Percentiles rank a stretch among this genome's conserved stretches.
Evolutionary conservation across 306 rosid species (phyloP).

Genomic region (Geum urbanum): DNA sequence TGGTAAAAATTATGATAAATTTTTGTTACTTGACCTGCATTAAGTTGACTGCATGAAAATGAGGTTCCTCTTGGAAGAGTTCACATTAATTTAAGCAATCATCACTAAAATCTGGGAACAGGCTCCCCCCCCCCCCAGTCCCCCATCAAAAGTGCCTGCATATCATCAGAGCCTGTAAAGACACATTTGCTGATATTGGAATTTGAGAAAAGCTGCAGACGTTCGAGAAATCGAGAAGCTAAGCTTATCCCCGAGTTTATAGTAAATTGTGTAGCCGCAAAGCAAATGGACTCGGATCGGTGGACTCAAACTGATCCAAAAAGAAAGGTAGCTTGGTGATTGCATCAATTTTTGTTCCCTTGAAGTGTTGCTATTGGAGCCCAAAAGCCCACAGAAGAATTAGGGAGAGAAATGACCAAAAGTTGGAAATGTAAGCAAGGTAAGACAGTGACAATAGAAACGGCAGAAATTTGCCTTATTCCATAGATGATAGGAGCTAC

Average conservation of each 20-base stretch:
- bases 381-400: not conserved
- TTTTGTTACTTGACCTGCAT: not conserved
- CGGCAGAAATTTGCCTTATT: conserved; percentile 23
- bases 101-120: not conserved
- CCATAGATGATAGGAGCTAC: conserved; percentile 8
- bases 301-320: not conserved
- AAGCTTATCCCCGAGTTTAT: not conserved
- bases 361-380: not conserved
- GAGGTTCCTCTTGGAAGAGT: not conserved
- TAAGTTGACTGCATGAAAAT: not conserved
- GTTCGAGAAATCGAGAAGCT: not conserved
- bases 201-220: too few relatives aligned
- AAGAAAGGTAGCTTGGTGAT: not conserved
- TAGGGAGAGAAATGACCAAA: not conserved
- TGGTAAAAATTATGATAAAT: too few relatives aligned
- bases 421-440: not conserved
- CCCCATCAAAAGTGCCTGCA: not conserved
- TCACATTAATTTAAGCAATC: not conserved
- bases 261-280: conserved; percentile 3
- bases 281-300: not conserved
- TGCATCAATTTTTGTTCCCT: not conserved
- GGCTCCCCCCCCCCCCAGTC: not conserved
- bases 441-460: not conserved
- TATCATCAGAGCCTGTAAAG: not conserved
- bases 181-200: not conserved